Conservation (phyloP, 2,329 filamentous ascomycete species). For the Phoma sp. region DNA sequence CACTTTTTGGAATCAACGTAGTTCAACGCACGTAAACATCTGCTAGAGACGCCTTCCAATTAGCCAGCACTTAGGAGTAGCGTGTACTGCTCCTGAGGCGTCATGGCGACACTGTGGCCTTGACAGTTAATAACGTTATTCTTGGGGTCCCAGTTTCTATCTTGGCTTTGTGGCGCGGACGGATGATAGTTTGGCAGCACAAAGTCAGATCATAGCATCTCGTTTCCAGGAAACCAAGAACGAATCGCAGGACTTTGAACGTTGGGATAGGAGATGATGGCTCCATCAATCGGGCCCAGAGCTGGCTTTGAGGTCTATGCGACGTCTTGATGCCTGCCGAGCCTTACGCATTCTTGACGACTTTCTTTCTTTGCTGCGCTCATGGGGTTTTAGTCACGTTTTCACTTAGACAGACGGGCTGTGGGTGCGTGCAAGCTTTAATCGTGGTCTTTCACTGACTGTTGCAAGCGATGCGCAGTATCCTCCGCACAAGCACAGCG, state of each 20-base stretch:
- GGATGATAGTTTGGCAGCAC: too few relatives aligned
- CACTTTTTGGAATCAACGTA: slow-evolving; percentile 14
- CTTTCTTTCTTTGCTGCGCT: slow-evolving; percentile 50
- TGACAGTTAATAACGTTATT: neutral
- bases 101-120: slow-evolving; percentile 15
- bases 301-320: too few relatives aligned
- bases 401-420: slow-evolving; percentile 75
- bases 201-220: too few relatives aligned
- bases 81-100: slow-evolving; percentile 2
- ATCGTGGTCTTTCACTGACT: slow-evolving; percentile 4
- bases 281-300: too few relatives aligned
- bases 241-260: too few relatives aligned
- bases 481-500: slow-evolving; percentile 68
- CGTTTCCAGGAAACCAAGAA: too few relatives aligned
- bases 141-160: too few relatives aligned
- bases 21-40: slow-evolving; percentile 12
- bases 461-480: slow-evolving; percentile 65
- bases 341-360: too few relatives aligned
- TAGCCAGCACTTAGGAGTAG: slow-evolving; percentile 17
- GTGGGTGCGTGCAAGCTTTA: slow-evolving; percentile 53
- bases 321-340: too few relatives aligned
- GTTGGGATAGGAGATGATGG: too few relatives aligned
- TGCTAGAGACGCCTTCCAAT: slow-evolving; percentile 7
- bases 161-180: too few relatives aligned
- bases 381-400: slow-evolving; percentile 72